Base-by-base conservation (phyloP, 1,284 basidiomycete species). In the Cystobasidiaceae sp. region DNA sequence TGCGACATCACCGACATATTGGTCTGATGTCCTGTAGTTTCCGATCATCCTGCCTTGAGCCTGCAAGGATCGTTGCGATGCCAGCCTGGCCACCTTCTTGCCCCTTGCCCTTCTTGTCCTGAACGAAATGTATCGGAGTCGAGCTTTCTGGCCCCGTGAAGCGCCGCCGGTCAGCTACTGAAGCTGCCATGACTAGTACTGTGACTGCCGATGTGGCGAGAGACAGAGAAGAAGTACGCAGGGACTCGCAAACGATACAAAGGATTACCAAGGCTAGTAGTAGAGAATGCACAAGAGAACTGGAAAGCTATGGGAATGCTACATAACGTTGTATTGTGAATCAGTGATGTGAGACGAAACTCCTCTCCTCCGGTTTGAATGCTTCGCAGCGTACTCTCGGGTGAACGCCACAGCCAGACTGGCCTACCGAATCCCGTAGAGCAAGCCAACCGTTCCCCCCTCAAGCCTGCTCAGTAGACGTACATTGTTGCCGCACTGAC, bases 71-170 rank as follows among this genome's bases (percentile, higher is more conserved):
- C 61, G 39, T 25, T 71, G 71, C 70, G 0, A 77, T 71, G 34
- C 78, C 77, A 3, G 80, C 59, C n/a, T 71, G 77, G 23, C 79
- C 77, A 9, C 75, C 74, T 49, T 49, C 17, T 48, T 55, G 33
- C 17, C 44, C 45, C 39, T 45, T 66, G n/a, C 28, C 55, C 17
- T 48, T 27, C n/a, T 39, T 48, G 8, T 45, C 32, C 65, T 25
- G 83, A 81, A 72, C 84, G 91, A 1, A 83, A 71, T 2, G 87
- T 88, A 13, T 84, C 75, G 70, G 80, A 82, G 62, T 87, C 90
- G 69, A 86, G 83, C 73, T 69, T 44, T 93, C 92, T 17, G 93
- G 93, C 0, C 90, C 93, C 71, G 89, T 90, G 66, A 90, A 84
- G 56, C 92, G 84, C 71, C 93, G 81, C 73, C 93, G 81, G 81